Conservation (phyloP, 2,329 filamentous ascomycete species). For the Ceratocystis cubensis region DNA sequence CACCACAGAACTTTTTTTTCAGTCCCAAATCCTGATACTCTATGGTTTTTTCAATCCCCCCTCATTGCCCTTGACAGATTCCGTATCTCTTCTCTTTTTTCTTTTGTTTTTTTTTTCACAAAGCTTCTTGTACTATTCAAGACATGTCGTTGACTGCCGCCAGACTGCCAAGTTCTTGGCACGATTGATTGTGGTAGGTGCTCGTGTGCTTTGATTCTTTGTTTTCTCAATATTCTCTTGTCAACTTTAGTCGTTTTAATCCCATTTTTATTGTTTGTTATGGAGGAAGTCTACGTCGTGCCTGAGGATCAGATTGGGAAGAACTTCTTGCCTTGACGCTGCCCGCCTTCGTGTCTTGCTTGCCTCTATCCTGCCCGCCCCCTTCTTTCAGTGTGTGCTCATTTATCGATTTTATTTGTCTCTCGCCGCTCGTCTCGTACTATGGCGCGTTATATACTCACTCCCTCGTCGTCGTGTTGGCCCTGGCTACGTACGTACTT, state of each 20-base stretch:
- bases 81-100: not conserved
- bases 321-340: not conserved
- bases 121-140: slow-evolving; percentile 5
- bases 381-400: not conserved
- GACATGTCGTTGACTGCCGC: slow-evolving; percentile 11
- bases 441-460: not conserved
- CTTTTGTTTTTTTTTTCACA: not conserved
- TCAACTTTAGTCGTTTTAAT: not conserved
- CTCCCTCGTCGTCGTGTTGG: not conserved
- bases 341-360: not conserved
- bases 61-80: not conserved
- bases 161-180: slow-evolving; percentile 12
- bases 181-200: slow-evolving; percentile 7
- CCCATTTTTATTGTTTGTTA: not conserved
- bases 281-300: not conserved
- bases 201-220: slow-evolving; percentile 14
- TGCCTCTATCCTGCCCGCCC: not conserved
- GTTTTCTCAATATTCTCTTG: slow-evolving; percentile 1
- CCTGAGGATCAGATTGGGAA: not conserved
- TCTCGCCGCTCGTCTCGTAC: not conserved
- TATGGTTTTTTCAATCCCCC: not conserved
- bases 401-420: not conserved
- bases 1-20: not conserved
- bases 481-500: not conserved
- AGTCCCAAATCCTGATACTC: not conserved